phyloP scores from a whole-genome alignment of 352 stramenopile genomes.

The Albugo candida region DNA sequence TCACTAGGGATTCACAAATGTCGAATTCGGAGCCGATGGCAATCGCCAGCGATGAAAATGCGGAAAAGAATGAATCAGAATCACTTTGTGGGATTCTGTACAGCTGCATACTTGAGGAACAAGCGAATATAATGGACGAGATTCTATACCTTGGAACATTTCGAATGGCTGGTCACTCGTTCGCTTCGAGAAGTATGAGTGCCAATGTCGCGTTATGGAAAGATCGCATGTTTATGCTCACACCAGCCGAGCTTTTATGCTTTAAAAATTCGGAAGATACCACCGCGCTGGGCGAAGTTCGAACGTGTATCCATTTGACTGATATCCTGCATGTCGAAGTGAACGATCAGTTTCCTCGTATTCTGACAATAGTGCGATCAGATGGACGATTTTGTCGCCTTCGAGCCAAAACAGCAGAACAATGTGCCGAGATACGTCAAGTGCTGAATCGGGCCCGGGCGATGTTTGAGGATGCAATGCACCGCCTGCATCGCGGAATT shows the following conservation, averaged over 20 bases:
- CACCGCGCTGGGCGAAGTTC: conserved; percentile 36
- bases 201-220: conserved; percentile 64
- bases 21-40: not conserved
- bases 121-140: conserved; percentile 60
- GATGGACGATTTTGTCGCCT: conserved; percentile 56
- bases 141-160: conserved; percentile 62
- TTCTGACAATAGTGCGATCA: conserved; percentile 49
- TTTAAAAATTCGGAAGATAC: conserved; percentile 34
- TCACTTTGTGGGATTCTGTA: conserved; percentile 48
- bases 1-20: conserved; percentile 12
- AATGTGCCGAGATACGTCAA: conserved; percentile 34
- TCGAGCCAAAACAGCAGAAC: conserved; percentile 34
- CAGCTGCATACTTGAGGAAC: conserved; percentile 46
- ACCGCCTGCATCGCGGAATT: conserved; percentile 38
- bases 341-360: conserved; percentile 42
- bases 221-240: conserved; percentile 57
- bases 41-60: not conserved
- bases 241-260: conserved; percentile 49
- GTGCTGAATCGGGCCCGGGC: conserved; percentile 34
- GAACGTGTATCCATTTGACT: conserved; percentile 45
- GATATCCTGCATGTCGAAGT: conserved; percentile 65
- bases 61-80: conserved; percentile 8
- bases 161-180: conserved; percentile 47
- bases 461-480: conserved; percentile 50
- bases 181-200: conserved; percentile 46